These are phyloP conservation scores for Fusarium lateritium DNA, from an alignment of 2,329 filamentous ascomycete genomes.

Conservation along the genomic window DNA sequence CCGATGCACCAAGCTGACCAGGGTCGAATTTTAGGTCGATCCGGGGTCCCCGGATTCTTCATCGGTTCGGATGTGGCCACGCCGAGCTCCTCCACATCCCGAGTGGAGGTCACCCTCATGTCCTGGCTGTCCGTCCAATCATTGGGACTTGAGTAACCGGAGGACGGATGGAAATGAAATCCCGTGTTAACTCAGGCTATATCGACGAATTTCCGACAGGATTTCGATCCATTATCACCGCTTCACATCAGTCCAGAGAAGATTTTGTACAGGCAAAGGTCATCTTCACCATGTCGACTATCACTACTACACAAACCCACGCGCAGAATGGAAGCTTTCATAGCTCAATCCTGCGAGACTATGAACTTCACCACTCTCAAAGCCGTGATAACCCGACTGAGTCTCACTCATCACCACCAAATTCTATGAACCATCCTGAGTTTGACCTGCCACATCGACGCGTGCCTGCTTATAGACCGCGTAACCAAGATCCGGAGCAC, in stretches of 20 bases:
- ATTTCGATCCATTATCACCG: neutral
- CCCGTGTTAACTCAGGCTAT: neutral
- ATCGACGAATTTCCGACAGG: too few relatives aligned
- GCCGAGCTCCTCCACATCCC: constrained; percentile 32
- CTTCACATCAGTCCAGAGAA: neutral
- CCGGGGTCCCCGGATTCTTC: constrained; percentile 20
- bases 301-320: constrained; percentile 15
- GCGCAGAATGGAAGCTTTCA: constrained; percentile 22
- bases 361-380: constrained; percentile 36
- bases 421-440: neutral
- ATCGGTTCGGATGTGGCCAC: constrained; percentile 23
- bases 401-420: neutral
- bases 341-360: constrained; percentile 22
- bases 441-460: constrained; percentile 32
- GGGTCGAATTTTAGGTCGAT: neutral
- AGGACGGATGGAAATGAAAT: neutral
- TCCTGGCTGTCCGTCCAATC: neutral
- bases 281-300: constrained; percentile 18
- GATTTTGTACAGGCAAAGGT: too few relatives aligned
- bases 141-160: neutral
- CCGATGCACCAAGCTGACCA: neutral
- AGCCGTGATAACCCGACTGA: neutral
- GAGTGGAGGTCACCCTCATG: constrained; percentile 19
- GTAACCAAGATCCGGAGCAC: constrained; percentile 17
- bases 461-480: constrained; percentile 25